phyloP scores from a whole-genome alignment of 179 eudicot species.

The Sideroxylon spinosum region DNA sequence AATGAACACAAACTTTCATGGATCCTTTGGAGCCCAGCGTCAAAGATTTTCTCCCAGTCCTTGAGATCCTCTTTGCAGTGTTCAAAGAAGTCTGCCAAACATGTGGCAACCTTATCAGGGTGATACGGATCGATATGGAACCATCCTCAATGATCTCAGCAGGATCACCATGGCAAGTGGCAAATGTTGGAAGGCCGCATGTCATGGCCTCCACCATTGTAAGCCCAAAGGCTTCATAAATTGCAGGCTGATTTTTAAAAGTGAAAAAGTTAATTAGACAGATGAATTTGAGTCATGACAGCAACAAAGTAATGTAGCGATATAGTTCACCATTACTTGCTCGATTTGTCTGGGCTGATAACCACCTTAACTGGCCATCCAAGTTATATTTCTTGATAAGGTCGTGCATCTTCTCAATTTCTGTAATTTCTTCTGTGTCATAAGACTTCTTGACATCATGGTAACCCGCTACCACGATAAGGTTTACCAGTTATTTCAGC shows the following conservation, averaged over 20 bases:
- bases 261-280: constrained; percentile 8
- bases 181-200: constrained; percentile 78
- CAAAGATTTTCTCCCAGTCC: constrained; percentile 53
- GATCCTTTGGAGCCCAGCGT: constrained; percentile 54
- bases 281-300: neutral
- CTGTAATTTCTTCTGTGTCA: constrained; percentile 69
- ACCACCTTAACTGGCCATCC: constrained; percentile 68
- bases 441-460: constrained; percentile 61
- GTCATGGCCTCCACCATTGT: constrained; percentile 82
- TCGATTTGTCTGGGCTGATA: constrained; percentile 63
- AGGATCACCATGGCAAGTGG: constrained; percentile 78
- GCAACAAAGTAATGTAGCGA: constrained; percentile 35
- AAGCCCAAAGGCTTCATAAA: constrained; percentile 76
- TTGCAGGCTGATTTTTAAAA: constrained; percentile 54
- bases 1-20: constrained; percentile 43
- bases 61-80: constrained; percentile 46
- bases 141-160: constrained; percentile 60
- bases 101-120: constrained; percentile 51
- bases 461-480: constrained; percentile 69
- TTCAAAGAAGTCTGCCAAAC: constrained; percentile 45
- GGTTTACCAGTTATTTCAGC: constrained; percentile 56
- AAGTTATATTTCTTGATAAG: constrained; percentile 54
- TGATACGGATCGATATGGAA: constrained; percentile 84
- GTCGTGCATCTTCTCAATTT: constrained; percentile 71
- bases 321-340: constrained; percentile 75